Conservation (phyloP, 768 basidiomycete genomes). For the Lactarius sanguifluus region DNA sequence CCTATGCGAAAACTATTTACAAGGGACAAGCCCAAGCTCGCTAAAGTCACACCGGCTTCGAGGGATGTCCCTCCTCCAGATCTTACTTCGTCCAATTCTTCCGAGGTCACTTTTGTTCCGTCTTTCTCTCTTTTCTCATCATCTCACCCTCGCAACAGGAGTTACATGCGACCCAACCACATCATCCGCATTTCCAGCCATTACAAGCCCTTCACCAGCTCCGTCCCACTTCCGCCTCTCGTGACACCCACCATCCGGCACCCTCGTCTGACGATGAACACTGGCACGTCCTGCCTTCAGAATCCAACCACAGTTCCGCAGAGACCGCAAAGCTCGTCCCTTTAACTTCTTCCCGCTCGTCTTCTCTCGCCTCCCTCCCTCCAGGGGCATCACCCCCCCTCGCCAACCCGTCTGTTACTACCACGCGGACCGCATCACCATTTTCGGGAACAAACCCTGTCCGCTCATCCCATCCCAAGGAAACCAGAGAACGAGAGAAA, state of each 20-base stretch:
- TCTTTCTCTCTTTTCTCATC: not conserved
- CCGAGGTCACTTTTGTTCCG: conserved; percentile 31
- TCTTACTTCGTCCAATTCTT: conserved; percentile 35
- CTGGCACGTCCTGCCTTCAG: conserved; percentile 43
- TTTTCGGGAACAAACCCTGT: conserved; percentile 10
- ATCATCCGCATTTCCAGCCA: conserved; percentile 7
- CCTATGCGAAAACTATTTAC: conserved; percentile 63
- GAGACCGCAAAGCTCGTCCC: conserved; percentile 29
- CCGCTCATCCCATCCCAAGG: conserved; percentile 30
- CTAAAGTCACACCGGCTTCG: conserved; percentile 35
- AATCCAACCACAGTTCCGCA: conserved; percentile 28
- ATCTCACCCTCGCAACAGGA: conserved; percentile 1
- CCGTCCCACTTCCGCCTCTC: conserved; percentile 19
- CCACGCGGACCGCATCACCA: conserved; percentile 23
- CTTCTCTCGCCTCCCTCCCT: conserved; percentile 51
- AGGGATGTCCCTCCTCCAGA: conserved; percentile 34
- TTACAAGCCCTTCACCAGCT: conserved; percentile 22
- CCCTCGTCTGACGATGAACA: conserved; percentile 42
- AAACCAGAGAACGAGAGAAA: conserved; percentile 34
- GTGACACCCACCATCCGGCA: conserved; percentile 34
- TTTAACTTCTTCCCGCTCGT: conserved; percentile 45
- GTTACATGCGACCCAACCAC: conserved; percentile 19
- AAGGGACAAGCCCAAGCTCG: conserved; percentile 47
- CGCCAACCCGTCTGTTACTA: conserved; percentile 31
- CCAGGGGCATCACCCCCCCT: conserved; percentile 45